Base-by-base conservation (phyloP, 768 basidiomycete genomes). In the Pleurotus sapidus region DNA sequence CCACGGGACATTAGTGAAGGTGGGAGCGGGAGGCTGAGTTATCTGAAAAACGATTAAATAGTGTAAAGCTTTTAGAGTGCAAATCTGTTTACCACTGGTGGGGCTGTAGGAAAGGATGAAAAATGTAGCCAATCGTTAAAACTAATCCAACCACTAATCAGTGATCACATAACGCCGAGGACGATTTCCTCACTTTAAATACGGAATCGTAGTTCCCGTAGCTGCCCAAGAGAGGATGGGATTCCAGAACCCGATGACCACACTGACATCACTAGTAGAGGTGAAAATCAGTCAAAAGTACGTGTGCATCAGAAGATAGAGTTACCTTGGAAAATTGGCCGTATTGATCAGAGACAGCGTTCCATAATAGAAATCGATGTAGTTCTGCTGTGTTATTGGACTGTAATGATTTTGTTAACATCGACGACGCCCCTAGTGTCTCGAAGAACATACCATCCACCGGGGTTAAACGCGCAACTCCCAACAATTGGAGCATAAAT, bases 321-420 rank as follows among this genome's bases (percentile, higher is more conserved):
- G 27, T 14, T 47, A 60, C 61, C n/a, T 38, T 0, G 61, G 61
- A 5, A 11, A 62, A 38, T 60, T 57, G 6, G 46, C 46, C 7
- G 56, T 59, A 45, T 56, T 47, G 25, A 60, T 57, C 12, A 48
- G 48, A 8, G 38, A 42, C 24, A 62, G 45, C 30, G 43, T 46
- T 15, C 60, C 59, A 46, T 65, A 65, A 54, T 59, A 57, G 38
- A 63, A 59, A 20, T 65, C 64, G 40, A 61, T 55, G 49, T 57
- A 65, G 47, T 65, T 65, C 39, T 65, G 64, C 39, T 63, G 62
- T 1, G 64, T 65, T 1, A 65, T 63, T 3, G 64, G 58, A 42
- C 59, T 60, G 50, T 7, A 34, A 11, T 34, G 30, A 34, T 34
- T 34, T 9, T 34, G 30, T 34, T 7, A 34, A 7, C 30, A 34